Percentiles rank a stretch among this genome's conserved stretches.
Evolutionary conservation across 768 basidiomycete genomes (phyloP).

Genomic region (Heimioporus sp.): DNA sequence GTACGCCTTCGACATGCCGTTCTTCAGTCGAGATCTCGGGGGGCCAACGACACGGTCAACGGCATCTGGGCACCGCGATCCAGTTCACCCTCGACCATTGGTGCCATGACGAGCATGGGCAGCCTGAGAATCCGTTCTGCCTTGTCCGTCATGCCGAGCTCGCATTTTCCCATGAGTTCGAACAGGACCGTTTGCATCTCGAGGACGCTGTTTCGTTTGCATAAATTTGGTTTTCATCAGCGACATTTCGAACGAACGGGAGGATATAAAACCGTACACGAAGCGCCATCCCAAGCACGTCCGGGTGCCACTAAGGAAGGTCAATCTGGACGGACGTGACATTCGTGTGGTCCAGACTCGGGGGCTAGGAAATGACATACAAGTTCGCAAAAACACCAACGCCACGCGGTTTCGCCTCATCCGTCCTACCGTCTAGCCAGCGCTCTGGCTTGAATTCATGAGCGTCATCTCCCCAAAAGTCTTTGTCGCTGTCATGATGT

Average conservation of each 20-base stretch:
- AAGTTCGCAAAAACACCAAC: constrained; percentile 15
- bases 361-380: background rate
- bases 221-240: no score
- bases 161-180: constrained; percentile 51
- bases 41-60: constrained; percentile 14
- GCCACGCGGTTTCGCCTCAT: constrained; percentile 3
- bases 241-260: background rate
- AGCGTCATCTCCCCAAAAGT: constrained; percentile 28
- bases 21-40: background rate
- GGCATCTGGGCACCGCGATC: no score
- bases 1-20: no score
- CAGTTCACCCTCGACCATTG: constrained; percentile 25
- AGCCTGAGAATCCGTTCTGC: constrained; percentile 28
- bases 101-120: constrained; percentile 29
- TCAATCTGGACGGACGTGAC: constrained; percentile 7
- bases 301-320: constrained; percentile 14
- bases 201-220: constrained; percentile 25
- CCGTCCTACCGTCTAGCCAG: constrained; percentile 1
- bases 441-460: constrained; percentile 18
- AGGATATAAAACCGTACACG: constrained; percentile 14
- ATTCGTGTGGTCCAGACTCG: no score
- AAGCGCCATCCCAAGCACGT: constrained; percentile 28
- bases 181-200: constrained; percentile 57
- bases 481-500: constrained; percentile 7
- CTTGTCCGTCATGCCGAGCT: constrained; percentile 40